Evolutionary conservation across 2,329 filamentous ascomycete species (phyloP).

Genomic region (Colletotrichum viniferum): DNA sequence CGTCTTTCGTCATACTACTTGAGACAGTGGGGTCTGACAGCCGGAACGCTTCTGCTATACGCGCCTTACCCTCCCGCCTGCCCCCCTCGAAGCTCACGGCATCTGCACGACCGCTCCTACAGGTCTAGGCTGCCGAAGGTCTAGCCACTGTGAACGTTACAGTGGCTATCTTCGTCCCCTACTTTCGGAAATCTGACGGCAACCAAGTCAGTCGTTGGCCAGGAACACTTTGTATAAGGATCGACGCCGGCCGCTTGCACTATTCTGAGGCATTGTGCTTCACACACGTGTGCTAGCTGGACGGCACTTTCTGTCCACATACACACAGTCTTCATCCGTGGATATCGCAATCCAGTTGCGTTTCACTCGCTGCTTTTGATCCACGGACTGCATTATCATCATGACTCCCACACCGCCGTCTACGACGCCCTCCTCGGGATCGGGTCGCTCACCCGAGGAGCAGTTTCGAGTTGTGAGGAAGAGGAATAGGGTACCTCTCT

Average conservation of each 20-base stretch:
- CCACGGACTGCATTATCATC: constrained; percentile 24
- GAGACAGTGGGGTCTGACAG: background rate
- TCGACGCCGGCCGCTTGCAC: background rate
- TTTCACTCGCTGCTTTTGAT: background rate
- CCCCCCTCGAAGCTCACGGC: background rate
- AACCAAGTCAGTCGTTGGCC: background rate
- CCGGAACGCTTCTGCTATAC: background rate
- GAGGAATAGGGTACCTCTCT: constrained; percentile 88
- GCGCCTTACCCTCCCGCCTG: background rate
- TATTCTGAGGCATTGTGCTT: background rate
- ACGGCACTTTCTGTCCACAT: background rate
- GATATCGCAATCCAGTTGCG: background rate
- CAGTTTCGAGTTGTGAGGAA: constrained; percentile 89
- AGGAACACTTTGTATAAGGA: background rate
- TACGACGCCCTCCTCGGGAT: constrained; percentile 76
- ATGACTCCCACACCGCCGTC: constrained; percentile 83
- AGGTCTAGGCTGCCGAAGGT: background rate
- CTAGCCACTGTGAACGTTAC: background rate
- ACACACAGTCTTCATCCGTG: background rate
- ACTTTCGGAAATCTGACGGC: background rate
- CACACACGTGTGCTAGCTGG: background rate
- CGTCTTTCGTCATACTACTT: background rate
- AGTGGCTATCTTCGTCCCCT: constrained; percentile 1
- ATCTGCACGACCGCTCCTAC: background rate
- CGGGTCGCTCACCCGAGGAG: constrained; percentile 76